Conservation (phyloP, 2,329 filamentous ascomycete genomes). For the Penicillium sp. region DNA sequence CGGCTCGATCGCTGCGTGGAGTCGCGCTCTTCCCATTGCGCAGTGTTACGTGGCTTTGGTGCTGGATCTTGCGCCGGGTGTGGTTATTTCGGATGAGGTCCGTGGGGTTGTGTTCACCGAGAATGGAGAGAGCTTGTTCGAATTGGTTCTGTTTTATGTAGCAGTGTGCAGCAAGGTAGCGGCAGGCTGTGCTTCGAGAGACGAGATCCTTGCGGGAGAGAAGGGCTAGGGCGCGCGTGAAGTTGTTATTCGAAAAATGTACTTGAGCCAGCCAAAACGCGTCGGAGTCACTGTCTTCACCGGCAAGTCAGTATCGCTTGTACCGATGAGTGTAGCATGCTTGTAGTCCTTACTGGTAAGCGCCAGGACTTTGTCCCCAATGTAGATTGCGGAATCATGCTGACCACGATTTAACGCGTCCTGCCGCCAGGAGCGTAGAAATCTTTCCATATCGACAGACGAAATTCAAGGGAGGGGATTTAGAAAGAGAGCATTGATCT, state of each 20-base stretch:
- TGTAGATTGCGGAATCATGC: slow-evolving; percentile 91
- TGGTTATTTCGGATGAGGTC: slow-evolving; percentile 68
- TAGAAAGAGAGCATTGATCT: slow-evolving; percentile 7
- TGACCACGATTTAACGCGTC: slow-evolving; percentile 93
- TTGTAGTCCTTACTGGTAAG: slow-evolving; percentile 59
- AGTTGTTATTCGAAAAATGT: slow-evolving; percentile 91
- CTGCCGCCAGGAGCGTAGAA: slow-evolving; percentile 86
- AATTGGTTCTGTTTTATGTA: slow-evolving; percentile 84
- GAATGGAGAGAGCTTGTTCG: slow-evolving; percentile 73
- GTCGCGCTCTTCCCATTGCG: slow-evolving; percentile 40
- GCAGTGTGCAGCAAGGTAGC: slow-evolving; percentile 88
- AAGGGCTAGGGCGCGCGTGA: slow-evolving; percentile 79
- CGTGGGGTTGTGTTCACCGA: slow-evolving; percentile 88
- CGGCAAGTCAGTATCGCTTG: slow-evolving; percentile 5
- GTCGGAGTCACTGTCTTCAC: slow-evolving; percentile 76
- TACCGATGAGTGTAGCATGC: not conserved
- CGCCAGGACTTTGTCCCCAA: slow-evolving; percentile 91
- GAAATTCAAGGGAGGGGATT: not conserved
- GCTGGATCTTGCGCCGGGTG: slow-evolving; percentile 61
- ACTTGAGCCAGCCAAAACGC: slow-evolving; percentile 98
- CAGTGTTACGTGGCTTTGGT: slow-evolving; percentile 46
- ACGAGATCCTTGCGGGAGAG: slow-evolving; percentile 76
- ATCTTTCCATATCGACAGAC: slow-evolving; percentile 65
- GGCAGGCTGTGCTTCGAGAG: slow-evolving; percentile 70
- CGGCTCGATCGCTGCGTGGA: slow-evolving; percentile 49